A percentile compares a stretch with the other conserved stretches of the same genome.
These are phyloP conservation scores for Hymenoscyphus scutula DNA, from an alignment of 2,329 filamentous ascomycete genomes.

Conservation along the genomic window DNA sequence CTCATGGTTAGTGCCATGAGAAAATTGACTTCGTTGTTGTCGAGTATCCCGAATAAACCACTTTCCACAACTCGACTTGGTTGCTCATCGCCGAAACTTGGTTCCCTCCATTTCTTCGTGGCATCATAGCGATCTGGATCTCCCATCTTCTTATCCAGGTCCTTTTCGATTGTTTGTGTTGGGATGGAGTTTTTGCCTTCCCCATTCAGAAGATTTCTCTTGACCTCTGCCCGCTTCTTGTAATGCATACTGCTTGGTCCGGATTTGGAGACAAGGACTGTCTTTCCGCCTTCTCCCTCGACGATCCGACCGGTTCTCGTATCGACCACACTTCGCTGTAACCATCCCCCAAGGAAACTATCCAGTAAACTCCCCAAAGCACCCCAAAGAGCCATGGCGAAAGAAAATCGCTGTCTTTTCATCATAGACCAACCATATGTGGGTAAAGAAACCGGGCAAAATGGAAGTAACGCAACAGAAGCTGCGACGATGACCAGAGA, in stretches of 20 bases:
- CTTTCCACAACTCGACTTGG: conserved; percentile 54
- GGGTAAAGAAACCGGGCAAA: conserved; percentile 48
- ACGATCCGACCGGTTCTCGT: conserved; percentile 81
- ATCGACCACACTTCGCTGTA: conserved; percentile 86
- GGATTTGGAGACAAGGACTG: conserved; percentile 47
- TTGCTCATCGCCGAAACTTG: conserved; percentile 56
- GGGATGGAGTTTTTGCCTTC: conserved; percentile 46
- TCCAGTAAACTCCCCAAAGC: conserved; percentile 79
- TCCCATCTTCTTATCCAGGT: conserved; percentile 37
- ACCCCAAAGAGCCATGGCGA: conserved; percentile 68
- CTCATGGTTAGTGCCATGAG: conserved; percentile 86
- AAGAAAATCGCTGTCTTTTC: conserved; percentile 47
- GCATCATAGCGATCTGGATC: conserved; percentile 50
- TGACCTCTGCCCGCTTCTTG: conserved; percentile 40
- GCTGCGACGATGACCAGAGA: conserved; percentile 64
- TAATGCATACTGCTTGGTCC: conserved; percentile 33
- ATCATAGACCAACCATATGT: conserved; percentile 51
- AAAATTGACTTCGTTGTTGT: conserved; percentile 96
- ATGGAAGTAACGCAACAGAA: conserved; percentile 65
- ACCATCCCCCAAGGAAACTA: conserved; percentile 77
- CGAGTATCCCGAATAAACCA: conserved; percentile 68
- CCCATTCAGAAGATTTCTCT: conserved; percentile 43
- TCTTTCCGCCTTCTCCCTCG: conserved; percentile 74
- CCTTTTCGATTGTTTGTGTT: conserved; percentile 37
- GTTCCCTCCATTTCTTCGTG: conserved; percentile 48